A percentile compares a stretch with the other conserved stretches of the same genome.
Evolutionary conservation across 2,329 filamentous ascomycete genomes (phyloP).

Genomic region (Trichoderma harzianum): DNA sequence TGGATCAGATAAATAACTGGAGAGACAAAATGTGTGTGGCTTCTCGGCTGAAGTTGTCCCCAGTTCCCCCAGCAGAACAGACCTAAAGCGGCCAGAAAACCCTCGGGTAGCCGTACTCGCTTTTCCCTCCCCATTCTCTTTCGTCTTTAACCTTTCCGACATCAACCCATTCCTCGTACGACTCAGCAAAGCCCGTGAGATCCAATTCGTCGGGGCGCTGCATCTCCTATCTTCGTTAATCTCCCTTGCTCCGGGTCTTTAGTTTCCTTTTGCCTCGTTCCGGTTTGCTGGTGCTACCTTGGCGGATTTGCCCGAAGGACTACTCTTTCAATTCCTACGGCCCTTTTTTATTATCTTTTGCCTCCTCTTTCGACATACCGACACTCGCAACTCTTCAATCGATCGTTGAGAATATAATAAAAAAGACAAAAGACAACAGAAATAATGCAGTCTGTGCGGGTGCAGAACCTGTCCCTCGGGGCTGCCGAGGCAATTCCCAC

Average conservation of each 20-base stretch:
- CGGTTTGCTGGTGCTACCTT: neutral
- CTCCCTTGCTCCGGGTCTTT: neutral
- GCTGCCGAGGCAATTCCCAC: constrained; percentile 42
- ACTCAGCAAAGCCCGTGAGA: neutral
- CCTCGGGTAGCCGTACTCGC: constrained; percentile 15
- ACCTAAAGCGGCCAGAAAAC: neutral
- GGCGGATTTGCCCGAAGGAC: neutral
- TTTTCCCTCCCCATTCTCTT: neutral
- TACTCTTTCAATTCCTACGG: neutral
- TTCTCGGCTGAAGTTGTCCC: neutral
- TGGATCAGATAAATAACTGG: neutral
- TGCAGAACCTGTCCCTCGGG: constrained; percentile 22
- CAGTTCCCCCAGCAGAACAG: neutral
- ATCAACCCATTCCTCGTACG: constrained; percentile 17
- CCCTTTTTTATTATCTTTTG: neutral
- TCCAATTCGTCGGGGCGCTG: neutral
- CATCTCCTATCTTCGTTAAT: neutral
- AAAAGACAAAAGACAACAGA: neutral
- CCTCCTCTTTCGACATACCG: neutral
- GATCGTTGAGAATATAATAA: neutral
- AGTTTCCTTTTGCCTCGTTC: neutral
- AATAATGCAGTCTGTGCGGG: constrained; percentile 16
- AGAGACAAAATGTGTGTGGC: neutral
- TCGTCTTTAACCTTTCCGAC: neutral
- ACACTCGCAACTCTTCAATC: neutral